phyloP scores from a whole-genome alignment of 768 basidiomycete species.

The Trametopsis cervina region DNA sequence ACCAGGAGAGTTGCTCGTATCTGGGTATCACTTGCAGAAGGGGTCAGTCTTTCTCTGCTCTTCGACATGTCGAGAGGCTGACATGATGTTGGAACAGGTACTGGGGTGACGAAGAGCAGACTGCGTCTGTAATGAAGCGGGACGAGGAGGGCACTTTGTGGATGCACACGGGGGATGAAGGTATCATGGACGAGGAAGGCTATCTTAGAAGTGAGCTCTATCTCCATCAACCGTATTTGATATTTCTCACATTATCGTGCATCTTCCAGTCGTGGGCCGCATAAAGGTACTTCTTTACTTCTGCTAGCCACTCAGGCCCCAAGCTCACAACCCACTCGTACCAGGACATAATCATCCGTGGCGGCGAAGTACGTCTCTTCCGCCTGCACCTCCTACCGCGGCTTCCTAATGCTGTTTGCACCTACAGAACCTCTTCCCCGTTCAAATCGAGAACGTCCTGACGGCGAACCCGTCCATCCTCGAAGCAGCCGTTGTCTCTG shows the following conservation, averaged over 20 bases:
- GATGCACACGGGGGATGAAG: slow-evolving; percentile 85
- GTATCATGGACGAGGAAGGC: slow-evolving; percentile 74
- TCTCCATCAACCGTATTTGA: not conserved
- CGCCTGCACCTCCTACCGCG: no score
- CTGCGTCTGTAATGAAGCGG: slow-evolving; percentile 46
- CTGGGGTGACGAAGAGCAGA: slow-evolving; percentile 70
- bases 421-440: slow-evolving; percentile 77
- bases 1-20: slow-evolving; percentile 67
- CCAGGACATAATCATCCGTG: slow-evolving; percentile 85
- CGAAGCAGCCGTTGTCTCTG: slow-evolving; percentile 70
- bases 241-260: not conserved
- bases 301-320: not conserved
- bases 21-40: slow-evolving; percentile 76
- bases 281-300: slow-evolving; percentile 51
- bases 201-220: slow-evolving; percentile 57
- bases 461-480: slow-evolving; percentile 47
- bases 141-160: slow-evolving; percentile 56
- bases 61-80: not conserved
- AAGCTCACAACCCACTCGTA: not conserved
- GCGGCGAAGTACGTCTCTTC: slow-evolving; percentile 61
- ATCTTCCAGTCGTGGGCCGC: slow-evolving; percentile 59
- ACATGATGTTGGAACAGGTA: slow-evolving; percentile 40
- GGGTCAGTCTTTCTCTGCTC: slow-evolving; percentile 38
- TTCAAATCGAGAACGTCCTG: slow-evolving; percentile 77
- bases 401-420: no score